Conservation (phyloP, 768 basidiomycete species). For the Boletus speciosus region DNA sequence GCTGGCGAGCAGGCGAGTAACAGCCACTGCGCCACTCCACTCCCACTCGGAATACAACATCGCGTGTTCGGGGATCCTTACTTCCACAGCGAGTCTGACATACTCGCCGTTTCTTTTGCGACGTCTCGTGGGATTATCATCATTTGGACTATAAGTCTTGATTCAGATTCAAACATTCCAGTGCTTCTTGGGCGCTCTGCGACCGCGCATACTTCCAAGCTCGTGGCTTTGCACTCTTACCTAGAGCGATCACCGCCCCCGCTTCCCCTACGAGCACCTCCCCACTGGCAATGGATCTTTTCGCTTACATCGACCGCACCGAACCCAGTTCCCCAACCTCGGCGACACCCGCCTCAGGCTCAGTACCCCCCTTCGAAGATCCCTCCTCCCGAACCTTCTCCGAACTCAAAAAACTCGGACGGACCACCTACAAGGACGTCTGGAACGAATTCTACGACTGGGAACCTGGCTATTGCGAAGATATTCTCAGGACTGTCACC, state of each 20-base stretch:
- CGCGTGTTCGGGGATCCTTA: neutral
- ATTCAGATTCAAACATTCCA: neutral
- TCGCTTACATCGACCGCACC: slow-evolving; percentile 20
- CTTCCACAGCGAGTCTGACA: neutral
- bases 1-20: neutral
- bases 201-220: neutral
- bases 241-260: no score
- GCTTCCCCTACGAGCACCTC: no score
- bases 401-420: slow-evolving; percentile 24
- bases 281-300: slow-evolving; percentile 10
- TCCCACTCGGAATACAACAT: neutral
- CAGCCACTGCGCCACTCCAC: neutral
- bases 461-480: slow-evolving; percentile 35
- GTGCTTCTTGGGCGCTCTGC: neutral
- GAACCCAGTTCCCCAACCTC: slow-evolving; percentile 19
- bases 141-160: neutral
- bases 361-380: neutral
- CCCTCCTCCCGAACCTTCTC: neutral
- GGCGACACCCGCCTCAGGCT: neutral
- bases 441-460: slow-evolving; percentile 49
- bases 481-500: slow-evolving; percentile 18
- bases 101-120: neutral
- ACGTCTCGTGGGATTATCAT: neutral
- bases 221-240: neutral
- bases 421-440: slow-evolving; percentile 32